A percentile compares a stretch with the other conserved stretches of the same genome.
phyloP scores from a whole-genome alignment of 2,329 filamentous ascomycete species.

The Lomentospora prolificans region DNA sequence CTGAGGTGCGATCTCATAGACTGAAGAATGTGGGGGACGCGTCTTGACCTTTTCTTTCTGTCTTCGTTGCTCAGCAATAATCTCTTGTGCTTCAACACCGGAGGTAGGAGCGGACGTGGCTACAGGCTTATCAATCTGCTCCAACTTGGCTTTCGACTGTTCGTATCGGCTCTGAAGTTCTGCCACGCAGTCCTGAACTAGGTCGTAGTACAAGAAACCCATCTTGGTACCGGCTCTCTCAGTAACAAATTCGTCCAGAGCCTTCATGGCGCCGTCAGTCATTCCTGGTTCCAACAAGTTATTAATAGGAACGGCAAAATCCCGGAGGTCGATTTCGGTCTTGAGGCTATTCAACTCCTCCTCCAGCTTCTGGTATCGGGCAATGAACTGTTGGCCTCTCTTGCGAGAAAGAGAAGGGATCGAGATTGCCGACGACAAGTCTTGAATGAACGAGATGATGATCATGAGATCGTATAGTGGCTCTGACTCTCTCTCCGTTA shows the following conservation, averaged over 20 bases:
- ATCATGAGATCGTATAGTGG: conserved; percentile 26
- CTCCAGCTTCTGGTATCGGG: conserved; percentile 22
- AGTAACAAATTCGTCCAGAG: conserved; percentile 26
- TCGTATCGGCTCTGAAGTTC: conserved; percentile 21
- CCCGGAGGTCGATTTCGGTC: conserved; percentile 25
- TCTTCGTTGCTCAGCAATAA: conserved; percentile 18
- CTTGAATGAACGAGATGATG: conserved; percentile 28
- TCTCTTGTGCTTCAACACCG: conserved; percentile 12
- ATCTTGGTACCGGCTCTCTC: conserved; percentile 29
- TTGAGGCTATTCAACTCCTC: conserved; percentile 28
- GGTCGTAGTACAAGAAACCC: conserved; percentile 31
- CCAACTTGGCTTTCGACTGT: conserved; percentile 15
- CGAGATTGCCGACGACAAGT: conserved; percentile 22
- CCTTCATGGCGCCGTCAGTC: conserved; percentile 23
- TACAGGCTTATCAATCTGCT: conserved; percentile 11
- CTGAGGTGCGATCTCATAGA: conserved; percentile 20
- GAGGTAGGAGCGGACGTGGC: conserved; percentile 13
- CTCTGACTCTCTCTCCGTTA: conserved; percentile 23
- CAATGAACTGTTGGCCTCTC: conserved; percentile 28
- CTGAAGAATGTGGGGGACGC: conserved; percentile 24
- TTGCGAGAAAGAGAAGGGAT: conserved; percentile 29
- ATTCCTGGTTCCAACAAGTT: conserved; percentile 31
- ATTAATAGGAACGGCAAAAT: conserved; percentile 30
- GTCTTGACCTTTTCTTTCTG: conserved; percentile 34
- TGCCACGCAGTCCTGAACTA: conserved; percentile 27